Conservation (phyloP, 202 grass and related monocot species). For the Dendrocalamus latiflorus region DNA sequence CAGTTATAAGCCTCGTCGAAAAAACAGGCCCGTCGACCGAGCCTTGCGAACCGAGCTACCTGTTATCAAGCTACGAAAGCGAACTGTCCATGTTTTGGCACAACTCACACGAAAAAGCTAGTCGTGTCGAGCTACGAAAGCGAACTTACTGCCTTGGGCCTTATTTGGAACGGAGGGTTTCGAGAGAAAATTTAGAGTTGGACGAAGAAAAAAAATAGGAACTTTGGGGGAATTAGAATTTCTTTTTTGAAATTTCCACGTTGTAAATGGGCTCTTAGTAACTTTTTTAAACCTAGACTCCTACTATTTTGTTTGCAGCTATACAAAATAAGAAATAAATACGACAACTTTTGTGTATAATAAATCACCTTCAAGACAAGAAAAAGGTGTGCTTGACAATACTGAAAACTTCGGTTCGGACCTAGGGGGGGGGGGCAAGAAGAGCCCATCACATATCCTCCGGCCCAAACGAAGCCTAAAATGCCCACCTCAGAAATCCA, state of each 20-base stretch:
- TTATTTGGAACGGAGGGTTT: background rate
- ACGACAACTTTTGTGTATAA: background rate
- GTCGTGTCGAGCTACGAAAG: background rate
- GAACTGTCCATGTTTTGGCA: background rate
- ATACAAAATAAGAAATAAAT: background rate
- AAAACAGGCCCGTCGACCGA: no score
- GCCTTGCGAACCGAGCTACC: no score
- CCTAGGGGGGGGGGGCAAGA: background rate
- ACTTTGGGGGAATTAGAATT: background rate
- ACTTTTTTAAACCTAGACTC: background rate
- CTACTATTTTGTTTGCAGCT: background rate
- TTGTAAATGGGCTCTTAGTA: background rate
- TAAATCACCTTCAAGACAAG: background rate
- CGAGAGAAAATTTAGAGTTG: background rate
- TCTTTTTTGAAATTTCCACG: background rate
- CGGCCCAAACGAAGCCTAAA: background rate
- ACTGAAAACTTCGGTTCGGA: background rate
- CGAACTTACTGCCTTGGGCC: background rate
- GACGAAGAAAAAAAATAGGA: background rate
- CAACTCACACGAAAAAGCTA: background rate
- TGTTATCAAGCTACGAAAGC: no score
- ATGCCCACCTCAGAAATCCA: background rate
- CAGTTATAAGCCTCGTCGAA: rapidly evolving
- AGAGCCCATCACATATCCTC: background rate
- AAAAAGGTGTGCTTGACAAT: no score